phyloP scores from a whole-genome alignment of 2,329 filamentous ascomycete genomes.

The Aureobasidium namibiae region DNA sequence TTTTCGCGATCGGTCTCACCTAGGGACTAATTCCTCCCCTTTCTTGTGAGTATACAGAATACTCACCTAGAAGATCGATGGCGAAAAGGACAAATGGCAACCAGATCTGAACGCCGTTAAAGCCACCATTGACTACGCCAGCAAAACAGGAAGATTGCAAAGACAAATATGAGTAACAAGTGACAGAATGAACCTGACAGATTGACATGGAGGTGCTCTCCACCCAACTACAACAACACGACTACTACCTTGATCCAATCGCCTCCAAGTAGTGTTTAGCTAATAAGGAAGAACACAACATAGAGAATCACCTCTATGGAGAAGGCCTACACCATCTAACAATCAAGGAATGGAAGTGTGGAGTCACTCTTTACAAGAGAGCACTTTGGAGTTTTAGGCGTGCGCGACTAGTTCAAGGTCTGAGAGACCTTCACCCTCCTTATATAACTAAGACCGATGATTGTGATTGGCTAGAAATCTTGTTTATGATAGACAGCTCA shows the following conservation, averaged over 20 bases:
- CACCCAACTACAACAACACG: not conserved
- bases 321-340: not conserved
- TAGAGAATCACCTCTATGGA: no score
- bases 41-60: no score
- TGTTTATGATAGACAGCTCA: not conserved
- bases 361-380: not conserved
- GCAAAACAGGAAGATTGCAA: not conserved
- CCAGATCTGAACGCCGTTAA: not conserved
- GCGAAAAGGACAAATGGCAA: not conserved
- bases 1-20: not conserved
- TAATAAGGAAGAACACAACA: no score
- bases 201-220: not conserved
- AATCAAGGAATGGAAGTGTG: not conserved
- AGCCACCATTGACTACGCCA: not conserved
- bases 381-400: not conserved
- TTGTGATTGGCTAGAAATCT: not conserved
- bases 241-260: not conserved
- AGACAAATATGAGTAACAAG: not conserved
- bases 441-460: not conserved
- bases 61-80: not conserved
- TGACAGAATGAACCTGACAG: not conserved
- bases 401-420: not conserved
- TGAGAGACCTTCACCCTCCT: conserved; percentile 6
- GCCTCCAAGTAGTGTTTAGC: no score
- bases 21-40: not conserved